Conservation (phyloP, 2,329 filamentous ascomycete genomes). For the Calonectria honghensis region DNA sequence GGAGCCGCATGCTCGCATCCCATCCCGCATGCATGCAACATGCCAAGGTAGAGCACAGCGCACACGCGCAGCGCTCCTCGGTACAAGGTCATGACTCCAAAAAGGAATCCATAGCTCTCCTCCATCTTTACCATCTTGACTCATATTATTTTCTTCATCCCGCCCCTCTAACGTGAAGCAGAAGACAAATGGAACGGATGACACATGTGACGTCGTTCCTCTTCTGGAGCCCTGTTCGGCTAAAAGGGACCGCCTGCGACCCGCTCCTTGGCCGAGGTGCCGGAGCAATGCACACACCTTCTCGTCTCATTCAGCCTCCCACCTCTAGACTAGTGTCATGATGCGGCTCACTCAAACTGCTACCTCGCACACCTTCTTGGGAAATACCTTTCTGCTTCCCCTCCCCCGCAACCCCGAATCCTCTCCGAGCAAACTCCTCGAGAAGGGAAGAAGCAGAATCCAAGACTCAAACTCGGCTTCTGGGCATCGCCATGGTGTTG, state of each 20-base stretch:
- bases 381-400: background rate
- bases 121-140: background rate
- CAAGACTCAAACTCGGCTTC: background rate
- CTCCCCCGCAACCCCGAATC: constrained; percentile 8
- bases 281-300: constrained; percentile 54
- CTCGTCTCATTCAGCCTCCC: constrained; percentile 30
- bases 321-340: constrained; percentile 12
- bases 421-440: constrained; percentile 10
- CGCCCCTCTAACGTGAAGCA: background rate
- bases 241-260: constrained; percentile 47
- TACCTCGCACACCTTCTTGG: constrained; percentile 9
- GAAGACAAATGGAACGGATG: constrained; percentile 9
- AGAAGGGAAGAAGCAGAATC: constrained; percentile 14
- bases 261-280: constrained; percentile 65
- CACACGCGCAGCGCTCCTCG: background rate
- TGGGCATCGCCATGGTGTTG: constrained; percentile 1
- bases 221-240: constrained; percentile 44
- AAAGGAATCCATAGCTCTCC: background rate
- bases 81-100: constrained; percentile 8
- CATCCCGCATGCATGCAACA: constrained; percentile 1
- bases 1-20: constrained; percentile 28
- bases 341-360: constrained; percentile 31
- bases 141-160: constrained; percentile 5
- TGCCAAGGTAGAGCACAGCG: constrained; percentile 17
- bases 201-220: constrained; percentile 47